Evolutionary conservation across 78 protist genomes (phyloP).

Genomic region (Dictyostelium firmibasis): DNA sequence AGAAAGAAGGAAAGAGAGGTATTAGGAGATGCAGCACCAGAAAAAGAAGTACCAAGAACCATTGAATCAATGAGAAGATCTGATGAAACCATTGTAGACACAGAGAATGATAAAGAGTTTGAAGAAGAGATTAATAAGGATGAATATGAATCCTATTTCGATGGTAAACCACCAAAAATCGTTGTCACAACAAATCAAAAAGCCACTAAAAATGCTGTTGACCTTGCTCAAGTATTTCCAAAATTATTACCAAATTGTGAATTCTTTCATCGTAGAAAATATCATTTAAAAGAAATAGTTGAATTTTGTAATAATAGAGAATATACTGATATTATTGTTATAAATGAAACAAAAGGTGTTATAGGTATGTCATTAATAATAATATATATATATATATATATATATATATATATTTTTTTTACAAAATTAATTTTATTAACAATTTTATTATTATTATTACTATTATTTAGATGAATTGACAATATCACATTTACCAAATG

Average conservation of each 20-base stretch:
- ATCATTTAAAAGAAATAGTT: conserved; percentile 87
- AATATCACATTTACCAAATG: conserved; percentile 96
- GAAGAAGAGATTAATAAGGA: conserved; percentile 82
- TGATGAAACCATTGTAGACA: conserved; percentile 89
- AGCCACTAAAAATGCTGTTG: conserved; percentile 11
- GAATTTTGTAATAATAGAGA: conserved; percentile 85
- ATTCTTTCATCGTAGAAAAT: conserved; percentile 75
- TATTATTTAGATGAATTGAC: conserved; percentile 74
- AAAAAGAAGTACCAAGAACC: conserved; percentile 85
- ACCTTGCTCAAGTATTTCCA: conserved; percentile 29
- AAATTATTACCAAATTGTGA: conserved; percentile 87
- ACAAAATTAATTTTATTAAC: background rate
- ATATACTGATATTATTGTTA: conserved; percentile 95
- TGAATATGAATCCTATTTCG: conserved; percentile 82
- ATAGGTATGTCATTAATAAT: conserved; percentile 22
- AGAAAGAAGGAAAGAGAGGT: conserved; percentile 66
- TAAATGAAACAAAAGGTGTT: conserved; percentile 87
- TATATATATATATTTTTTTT: background rate
- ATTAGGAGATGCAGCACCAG: conserved; percentile 78
- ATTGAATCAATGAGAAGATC: conserved; percentile 87
- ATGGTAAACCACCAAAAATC: conserved; percentile 68
- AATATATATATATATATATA: too few relatives aligned
- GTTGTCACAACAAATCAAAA: conserved; percentile 74
- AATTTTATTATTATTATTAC: too few relatives aligned
- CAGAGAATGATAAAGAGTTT: conserved; percentile 87